A percentile compares a stretch with the other conserved stretches of the same genome.
Evolutionary conservation across 352 stramenopile genomes (phyloP).

Genomic region (Phytopythium ostracodes): DNA sequence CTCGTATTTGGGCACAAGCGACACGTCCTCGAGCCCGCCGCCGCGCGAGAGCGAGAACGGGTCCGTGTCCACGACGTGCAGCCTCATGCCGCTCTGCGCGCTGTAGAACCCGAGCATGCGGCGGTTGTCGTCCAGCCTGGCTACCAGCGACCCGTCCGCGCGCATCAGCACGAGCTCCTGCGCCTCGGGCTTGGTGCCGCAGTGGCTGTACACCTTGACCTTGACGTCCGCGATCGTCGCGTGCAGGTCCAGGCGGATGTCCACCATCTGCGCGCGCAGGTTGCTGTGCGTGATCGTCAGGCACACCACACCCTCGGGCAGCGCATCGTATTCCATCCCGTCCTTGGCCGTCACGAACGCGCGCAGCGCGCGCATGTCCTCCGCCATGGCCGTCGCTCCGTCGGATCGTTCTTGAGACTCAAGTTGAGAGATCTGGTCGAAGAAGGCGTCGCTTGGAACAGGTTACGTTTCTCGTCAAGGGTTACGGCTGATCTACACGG

Average conservation of each 20-base stretch:
- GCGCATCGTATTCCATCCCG: slow-evolving; percentile 77
- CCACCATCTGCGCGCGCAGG: slow-evolving; percentile 94
- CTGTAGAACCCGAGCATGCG: slow-evolving; percentile 92
- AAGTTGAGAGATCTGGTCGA: slow-evolving; percentile 1
- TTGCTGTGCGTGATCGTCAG: slow-evolving; percentile 98
- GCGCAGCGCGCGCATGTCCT: slow-evolving; percentile 68
- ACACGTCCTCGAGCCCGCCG: slow-evolving; percentile 96
- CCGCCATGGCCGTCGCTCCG: slow-evolving; percentile 37
- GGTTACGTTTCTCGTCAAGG: background rate
- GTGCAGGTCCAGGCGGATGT: slow-evolving; percentile 95
- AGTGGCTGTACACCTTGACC: slow-evolving; percentile 94
- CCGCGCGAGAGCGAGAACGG: slow-evolving; percentile 93
- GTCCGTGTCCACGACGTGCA: slow-evolving; percentile 96
- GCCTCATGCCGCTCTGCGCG: slow-evolving; percentile 87
- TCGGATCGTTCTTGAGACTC: background rate
- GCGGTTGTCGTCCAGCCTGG: slow-evolving; percentile 64
- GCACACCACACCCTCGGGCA: slow-evolving; percentile 88
- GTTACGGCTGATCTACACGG: background rate
- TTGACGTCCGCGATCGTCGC: slow-evolving; percentile 88
- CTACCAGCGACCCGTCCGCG: slow-evolving; percentile 40
- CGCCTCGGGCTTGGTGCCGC: slow-evolving; percentile 91
- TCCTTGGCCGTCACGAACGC: slow-evolving; percentile 85
- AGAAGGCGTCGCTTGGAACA: background rate
- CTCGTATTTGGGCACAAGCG: slow-evolving; percentile 96
- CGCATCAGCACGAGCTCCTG: slow-evolving; percentile 74